Evolutionary conservation across 441 rosid genomes (phyloP).

Genomic region (Daphne laureola): DNA sequence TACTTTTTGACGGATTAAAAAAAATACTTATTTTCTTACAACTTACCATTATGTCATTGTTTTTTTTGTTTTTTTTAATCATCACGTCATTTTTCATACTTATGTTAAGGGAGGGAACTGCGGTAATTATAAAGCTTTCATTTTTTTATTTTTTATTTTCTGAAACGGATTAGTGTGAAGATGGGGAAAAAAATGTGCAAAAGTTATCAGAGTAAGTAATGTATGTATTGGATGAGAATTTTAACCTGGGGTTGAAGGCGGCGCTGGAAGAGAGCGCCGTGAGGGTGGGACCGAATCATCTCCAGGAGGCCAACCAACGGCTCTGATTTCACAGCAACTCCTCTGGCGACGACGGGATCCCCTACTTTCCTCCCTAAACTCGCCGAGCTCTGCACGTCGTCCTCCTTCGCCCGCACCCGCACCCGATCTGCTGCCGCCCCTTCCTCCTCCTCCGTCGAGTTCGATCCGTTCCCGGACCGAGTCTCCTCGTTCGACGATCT

Average conservation of each 20-base stretch:
- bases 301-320: constrained; percentile 33
- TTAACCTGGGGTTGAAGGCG: constrained; percentile 42
- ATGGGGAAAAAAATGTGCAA: not conserved
- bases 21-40: too few relatives aligned
- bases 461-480: constrained; percentile 51
- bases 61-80: too few relatives aligned
- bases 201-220: too few relatives aligned
- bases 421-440: constrained; percentile 24
- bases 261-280: constrained; percentile 40
- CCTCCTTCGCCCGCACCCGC: constrained; percentile 19
- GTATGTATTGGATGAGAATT: not conserved
- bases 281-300: constrained; percentile 39
- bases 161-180: not conserved
- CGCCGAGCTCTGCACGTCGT: constrained; percentile 39
- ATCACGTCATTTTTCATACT: too few relatives aligned
- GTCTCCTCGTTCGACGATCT: constrained; percentile 25
- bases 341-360: constrained; percentile 15
- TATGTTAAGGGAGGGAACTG: too few relatives aligned
- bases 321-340: constrained; percentile 35
- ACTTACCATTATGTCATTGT: too few relatives aligned
- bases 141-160: constrained; percentile 1
- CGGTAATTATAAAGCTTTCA: too few relatives aligned
- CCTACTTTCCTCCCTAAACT: constrained; percentile 25
- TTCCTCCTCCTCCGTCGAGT: constrained; percentile 33
- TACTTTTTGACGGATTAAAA: too few relatives aligned